Evolutionary conservation across 2,329 filamentous ascomycete genomes (phyloP), one percentile per base, ranked within the genome.

Genomic region (Alternaria arborescens): DNA sequence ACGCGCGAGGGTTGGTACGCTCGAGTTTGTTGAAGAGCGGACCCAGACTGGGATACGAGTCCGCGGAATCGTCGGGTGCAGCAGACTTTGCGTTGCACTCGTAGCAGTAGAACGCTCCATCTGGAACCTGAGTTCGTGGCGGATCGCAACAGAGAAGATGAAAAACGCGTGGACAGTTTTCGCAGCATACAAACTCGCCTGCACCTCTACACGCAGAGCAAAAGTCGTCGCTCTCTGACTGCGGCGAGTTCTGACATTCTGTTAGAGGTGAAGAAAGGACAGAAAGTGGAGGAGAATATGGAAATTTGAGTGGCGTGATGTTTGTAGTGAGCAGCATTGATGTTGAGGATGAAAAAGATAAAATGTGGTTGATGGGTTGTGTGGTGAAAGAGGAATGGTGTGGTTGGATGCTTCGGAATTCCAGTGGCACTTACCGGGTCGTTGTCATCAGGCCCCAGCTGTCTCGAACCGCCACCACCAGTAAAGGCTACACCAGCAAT

Each of bases 71-170:
- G n/a, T 77, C 76, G 46, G 64, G 51, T 30, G 55, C 53, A 60
- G 64, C 69, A 32, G 63, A 64, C 61, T 69, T 70, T 22, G 69
- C 60, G 26, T 61, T 64, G 65, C 75, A 78, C 50, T 75, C 74
- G 71, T 91, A 90, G 81, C 94, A 98, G 78, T 86, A 95, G 92
- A 93, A 98, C 16, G 71, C 70, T 8, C 73, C 75, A 34, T 74
- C 71, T 36, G 75, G 75, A 55, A 74, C 70, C 34, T 71, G 63
- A 26, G 67, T 55, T 54, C 71, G 83, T 40, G 92, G 90, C 63
- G 94, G 93, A 78, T 96, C 91, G 68, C 95, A 88, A 77, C 95
- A 98, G 61, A 87, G 85, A 76, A 95, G 93, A 79, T 98, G 95
- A 80, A 96, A 97, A 6, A 94, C 92, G 68, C 92, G 88, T 62